Base-by-base conservation (phyloP, 2,329 filamentous ascomycete species). In the Gnomoniopsis sp. region DNA sequence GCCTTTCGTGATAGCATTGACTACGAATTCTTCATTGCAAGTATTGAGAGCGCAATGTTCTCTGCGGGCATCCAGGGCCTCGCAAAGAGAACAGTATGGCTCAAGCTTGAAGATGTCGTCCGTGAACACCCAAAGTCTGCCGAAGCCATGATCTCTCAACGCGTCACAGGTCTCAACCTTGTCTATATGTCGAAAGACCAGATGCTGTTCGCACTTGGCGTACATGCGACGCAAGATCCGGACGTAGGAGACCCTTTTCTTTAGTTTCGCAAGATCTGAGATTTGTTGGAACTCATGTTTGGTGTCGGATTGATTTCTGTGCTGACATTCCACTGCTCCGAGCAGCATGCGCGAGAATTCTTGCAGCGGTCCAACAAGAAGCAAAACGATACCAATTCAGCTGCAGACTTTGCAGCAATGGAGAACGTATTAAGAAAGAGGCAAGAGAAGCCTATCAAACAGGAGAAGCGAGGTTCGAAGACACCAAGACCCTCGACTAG, bases 171-270 rank as follows among this genome's bases (percentile, higher is more conserved):
- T 23, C 14, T 23, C 21, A 14, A 6, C 2, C 19, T 23, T 3
- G 44, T 47, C 4, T 23, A 1, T 7, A 17, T 3, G n/a, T 30
- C 41, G 8, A 30, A 41, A 10, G 46, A 19, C 6, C 33, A 30
- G 19, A 17, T 48, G 34, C 21, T 21, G 33, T 2, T 10, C n/a
- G 44, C 33, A 22, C 10, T 38, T 49, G 30, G 21, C 21, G 38
- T 41, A 21, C 3, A 17, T 14, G 19, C 3, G 44, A 36, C 21
- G 33, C 43, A 21, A 34, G 51, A 58, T 21, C 56, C 46, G 15
- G 51, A 53, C 34, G 50, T 54, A 56, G 19, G 53, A 33, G 46
- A 30, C 46, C 33, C 46, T 34, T 56, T 43, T 49, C 17, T 34
- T 43, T 56, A 41, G 19, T 23, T 21, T 15, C 33, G 22, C 34